Conservation (phyloP, 192 early-diverging fungal species). For the Gaertneriomyces semiglobifer region DNA sequence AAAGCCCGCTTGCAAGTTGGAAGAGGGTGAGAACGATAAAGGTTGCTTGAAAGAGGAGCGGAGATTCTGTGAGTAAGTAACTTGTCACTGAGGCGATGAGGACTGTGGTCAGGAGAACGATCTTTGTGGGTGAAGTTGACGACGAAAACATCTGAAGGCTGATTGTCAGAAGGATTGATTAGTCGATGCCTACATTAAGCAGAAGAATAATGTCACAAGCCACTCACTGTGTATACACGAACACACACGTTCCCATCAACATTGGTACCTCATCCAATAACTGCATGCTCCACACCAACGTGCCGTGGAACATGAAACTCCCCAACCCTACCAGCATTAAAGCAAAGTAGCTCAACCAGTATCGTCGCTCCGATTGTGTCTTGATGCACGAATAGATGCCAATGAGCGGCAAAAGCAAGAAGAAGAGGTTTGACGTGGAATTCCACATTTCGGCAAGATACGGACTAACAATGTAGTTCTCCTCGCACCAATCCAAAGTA, state of each 20-base stretch:
- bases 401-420: conserved; percentile 55
- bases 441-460: conserved; percentile 82
- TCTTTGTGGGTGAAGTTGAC: conserved; percentile 7
- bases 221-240: conserved; percentile 14
- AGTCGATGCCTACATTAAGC: conserved; percentile 8
- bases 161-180: not conserved
- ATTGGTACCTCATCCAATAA: conserved; percentile 79
- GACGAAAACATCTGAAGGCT: conserved; percentile 18
- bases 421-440: conserved; percentile 66
- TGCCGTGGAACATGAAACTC: conserved; percentile 76
- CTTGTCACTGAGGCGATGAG: conserved; percentile 50
- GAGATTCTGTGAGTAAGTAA: conserved; percentile 65
- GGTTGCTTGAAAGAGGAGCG: conserved; percentile 61
- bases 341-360: conserved; percentile 54
- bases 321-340: conserved; percentile 68
- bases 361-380: conserved; percentile 49
- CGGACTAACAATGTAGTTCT: conserved; percentile 66
- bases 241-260: conserved; percentile 29
- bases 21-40: conserved; percentile 29
- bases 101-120: conserved; percentile 20
- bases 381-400: conserved; percentile 55
- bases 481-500: conserved; percentile 70
- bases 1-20: conserved; percentile 22
- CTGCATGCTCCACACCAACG: conserved; percentile 68
- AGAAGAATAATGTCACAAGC: conserved; percentile 33